These are phyloP conservation scores for Copromyces sp. DNA, from an alignment of 495 filamentous ascomycete genomes.

Conservation along the genomic window DNA sequence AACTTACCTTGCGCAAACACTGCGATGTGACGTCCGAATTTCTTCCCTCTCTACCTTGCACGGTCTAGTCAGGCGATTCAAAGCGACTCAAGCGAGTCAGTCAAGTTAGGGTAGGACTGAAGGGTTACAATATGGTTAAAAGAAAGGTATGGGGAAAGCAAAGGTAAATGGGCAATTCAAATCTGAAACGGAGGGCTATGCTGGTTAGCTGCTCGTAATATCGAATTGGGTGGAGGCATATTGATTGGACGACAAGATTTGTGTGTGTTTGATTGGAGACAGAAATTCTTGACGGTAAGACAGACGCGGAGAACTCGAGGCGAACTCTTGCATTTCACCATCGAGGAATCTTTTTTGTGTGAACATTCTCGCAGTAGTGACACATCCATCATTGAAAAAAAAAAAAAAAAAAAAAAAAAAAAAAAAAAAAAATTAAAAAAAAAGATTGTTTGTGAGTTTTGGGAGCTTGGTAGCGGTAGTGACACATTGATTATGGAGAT, in stretches of 20 bases:
- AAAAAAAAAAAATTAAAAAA: too few species aligned
- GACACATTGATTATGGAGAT: not conserved
- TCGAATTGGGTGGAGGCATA: not conserved
- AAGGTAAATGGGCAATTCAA: not conserved
- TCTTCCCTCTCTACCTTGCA: not conserved
- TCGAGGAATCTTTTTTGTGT: too few species aligned
- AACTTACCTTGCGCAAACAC: not conserved
- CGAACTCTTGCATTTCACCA: not conserved
- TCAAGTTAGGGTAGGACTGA: not conserved
- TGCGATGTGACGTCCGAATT: not conserved
- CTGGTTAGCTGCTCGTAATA: not conserved
- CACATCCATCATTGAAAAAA: too few species aligned
- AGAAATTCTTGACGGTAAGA: not conserved
- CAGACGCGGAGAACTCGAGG: not conserved
- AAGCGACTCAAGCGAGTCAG: not conserved
- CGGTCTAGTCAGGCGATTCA: not conserved
- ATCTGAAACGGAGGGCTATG: not conserved
- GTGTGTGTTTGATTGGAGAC: not conserved
- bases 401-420: too few species aligned
- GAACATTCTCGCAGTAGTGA: too few species aligned
- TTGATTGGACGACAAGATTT: not conserved
- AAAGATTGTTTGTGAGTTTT: too few species aligned
- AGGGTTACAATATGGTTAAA: not conserved
- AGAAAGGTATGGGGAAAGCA: not conserved
- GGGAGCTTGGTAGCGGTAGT: conserved; percentile 1